Base-by-base conservation (phyloP, 306 rosid species). In the Inga oerstediana region DNA sequence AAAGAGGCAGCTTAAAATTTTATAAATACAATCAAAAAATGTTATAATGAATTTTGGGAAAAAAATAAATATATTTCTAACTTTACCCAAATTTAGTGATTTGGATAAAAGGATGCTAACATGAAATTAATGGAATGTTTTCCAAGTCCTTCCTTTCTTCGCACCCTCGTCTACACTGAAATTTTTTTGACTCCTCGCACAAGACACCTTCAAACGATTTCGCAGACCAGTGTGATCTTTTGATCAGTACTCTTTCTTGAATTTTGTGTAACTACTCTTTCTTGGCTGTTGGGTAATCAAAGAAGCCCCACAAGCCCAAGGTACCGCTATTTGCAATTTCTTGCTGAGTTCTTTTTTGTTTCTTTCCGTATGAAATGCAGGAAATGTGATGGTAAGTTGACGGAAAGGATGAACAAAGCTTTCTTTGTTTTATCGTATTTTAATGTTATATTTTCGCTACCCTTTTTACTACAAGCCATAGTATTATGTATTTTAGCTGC, bases 361-460 rank as follows among this genome's bases (percentile, higher is more conserved):
- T 78, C 74, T 67, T 77, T 64, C 37, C 81, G 59, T 17, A 78
- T n/a, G 81, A 84, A 76, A 80, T 59, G 72, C 69, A 56, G 32
- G 59, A 79, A 78, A 86, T 12, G 35, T 49, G 14, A 58, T 58
- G 10, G 32, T 59, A 22, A 59, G 39, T 13, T 3, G 65, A 58
- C 49, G 22, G 59, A 46, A 35, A 37, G 24, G 3, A 24, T 13
- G 17, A 27, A 24, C 6, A 15, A 9, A 17, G 22, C 20, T 8
- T 64, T 5, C 46, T 24, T 71, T 71, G 48, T 37, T 68, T 68
- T 24, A 22, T 44, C 54, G 4, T 71, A 11, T 71, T 71, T 4
- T 71, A 11, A 22, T 44, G 34, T 41, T n/a, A 22, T 70, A 41
- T 41, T 70, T 10, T 20, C 34, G 16, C 27, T 19, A 16, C 49